Evolutionary conservation across 768 basidiomycete species (phyloP).

Genomic region (Wakefieldia striispora): DNA sequence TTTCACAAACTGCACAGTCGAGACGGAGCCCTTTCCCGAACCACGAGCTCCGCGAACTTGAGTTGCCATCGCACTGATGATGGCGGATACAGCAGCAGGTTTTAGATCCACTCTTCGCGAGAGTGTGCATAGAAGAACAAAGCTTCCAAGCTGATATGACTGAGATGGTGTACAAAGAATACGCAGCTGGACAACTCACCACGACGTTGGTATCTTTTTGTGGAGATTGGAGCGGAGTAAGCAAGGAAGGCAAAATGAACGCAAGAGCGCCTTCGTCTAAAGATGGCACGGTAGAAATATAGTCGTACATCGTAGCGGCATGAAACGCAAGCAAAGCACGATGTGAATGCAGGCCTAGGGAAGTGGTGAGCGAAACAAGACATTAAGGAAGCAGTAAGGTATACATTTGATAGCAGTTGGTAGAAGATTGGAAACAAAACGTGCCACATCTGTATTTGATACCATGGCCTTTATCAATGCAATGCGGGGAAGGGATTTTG

Average conservation of each 20-base stretch:
- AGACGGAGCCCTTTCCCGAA: slow-evolving; percentile 34
- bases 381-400: background rate
- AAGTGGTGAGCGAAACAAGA: slow-evolving; percentile 4
- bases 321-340: slow-evolving; percentile 81
- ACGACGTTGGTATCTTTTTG: slow-evolving; percentile 48
- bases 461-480: slow-evolving; percentile 78
- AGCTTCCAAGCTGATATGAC: slow-evolving; percentile 60
- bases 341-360: slow-evolving; percentile 45
- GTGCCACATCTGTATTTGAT: slow-evolving; percentile 64
- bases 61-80: slow-evolving; percentile 52
- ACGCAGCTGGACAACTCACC: slow-evolving; percentile 36
- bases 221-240: slow-evolving; percentile 53
- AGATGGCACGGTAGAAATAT: slow-evolving; percentile 55
- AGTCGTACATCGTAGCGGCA: slow-evolving; percentile 75
- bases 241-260: slow-evolving; percentile 59
- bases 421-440: slow-evolving; percentile 66
- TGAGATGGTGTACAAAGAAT: background rate
- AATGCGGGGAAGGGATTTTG: slow-evolving; percentile 68
- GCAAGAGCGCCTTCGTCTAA: slow-evolving; percentile 68
- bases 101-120: slow-evolving; percentile 64
- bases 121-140: slow-evolving; percentile 68
- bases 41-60: slow-evolving; percentile 37
- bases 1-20: slow-evolving; percentile 59
- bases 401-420: slow-evolving; percentile 51
- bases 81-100: slow-evolving; percentile 54